These are phyloP conservation scores for Arthroderma uncinatum DNA, from an alignment of 2,329 filamentous ascomycete species.

Conservation along the genomic window DNA sequence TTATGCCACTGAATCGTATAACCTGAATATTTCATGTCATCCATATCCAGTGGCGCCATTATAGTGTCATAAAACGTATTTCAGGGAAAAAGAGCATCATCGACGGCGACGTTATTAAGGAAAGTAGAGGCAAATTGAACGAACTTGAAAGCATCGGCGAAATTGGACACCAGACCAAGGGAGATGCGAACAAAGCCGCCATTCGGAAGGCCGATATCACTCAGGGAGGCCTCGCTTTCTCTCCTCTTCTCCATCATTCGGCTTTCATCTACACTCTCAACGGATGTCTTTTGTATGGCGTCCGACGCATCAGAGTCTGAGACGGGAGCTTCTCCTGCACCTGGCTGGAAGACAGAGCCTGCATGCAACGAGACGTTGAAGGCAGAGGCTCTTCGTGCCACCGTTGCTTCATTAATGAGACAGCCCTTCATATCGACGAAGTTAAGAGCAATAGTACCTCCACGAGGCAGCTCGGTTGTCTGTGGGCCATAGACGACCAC, in stretches of 20 bases:
- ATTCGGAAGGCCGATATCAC: slow-evolving; percentile 16
- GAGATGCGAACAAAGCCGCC: slow-evolving; percentile 16
- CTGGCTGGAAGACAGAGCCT: slow-evolving; percentile 43
- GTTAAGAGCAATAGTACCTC: slow-evolving; percentile 55
- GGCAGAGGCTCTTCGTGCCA: slow-evolving; percentile 47
- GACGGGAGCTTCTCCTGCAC: slow-evolving; percentile 27
- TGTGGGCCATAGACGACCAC: slow-evolving; percentile 47
- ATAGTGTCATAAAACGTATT: not conserved
- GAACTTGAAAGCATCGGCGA: slow-evolving; percentile 14
- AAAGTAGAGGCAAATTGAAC: slow-evolving; percentile 10
- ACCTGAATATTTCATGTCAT: not conserved
- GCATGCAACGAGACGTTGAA: slow-evolving; percentile 50
- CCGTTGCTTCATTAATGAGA: slow-evolving; percentile 46
- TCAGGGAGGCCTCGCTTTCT: slow-evolving; percentile 15
- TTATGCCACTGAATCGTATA: no score
- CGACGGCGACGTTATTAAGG: slow-evolving; percentile 5
- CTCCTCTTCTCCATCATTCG: slow-evolving; percentile 11
- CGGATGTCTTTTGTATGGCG: not conserved
- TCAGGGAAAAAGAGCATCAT: not conserved
- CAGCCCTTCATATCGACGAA: slow-evolving; percentile 42
- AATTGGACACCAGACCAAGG: slow-evolving; percentile 17
- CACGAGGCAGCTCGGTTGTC: slow-evolving; percentile 36
- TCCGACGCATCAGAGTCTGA: slow-evolving; percentile 31
- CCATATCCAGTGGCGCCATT: not conserved
- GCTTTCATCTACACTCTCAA: not conserved